phyloP scores from a whole-genome alignment of 2,329 filamentous ascomycete species.

The Phialophora verrucosa region DNA sequence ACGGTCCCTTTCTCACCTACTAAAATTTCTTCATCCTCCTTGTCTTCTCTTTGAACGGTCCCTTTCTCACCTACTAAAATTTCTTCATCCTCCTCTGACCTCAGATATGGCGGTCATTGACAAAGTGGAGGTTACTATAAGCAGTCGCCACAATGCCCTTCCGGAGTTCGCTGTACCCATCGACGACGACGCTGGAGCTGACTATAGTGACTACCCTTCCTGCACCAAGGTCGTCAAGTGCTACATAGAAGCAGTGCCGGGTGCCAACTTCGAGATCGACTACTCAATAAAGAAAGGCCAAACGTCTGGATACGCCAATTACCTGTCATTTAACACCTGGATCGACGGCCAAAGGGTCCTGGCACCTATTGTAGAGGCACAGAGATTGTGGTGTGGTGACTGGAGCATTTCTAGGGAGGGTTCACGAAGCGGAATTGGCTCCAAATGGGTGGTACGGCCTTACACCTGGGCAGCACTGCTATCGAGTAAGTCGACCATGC shows the following conservation, averaged over 20 bases:
- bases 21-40: neutral
- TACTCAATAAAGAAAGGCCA: neutral
- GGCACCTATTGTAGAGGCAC: neutral
- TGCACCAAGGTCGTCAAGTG: neutral
- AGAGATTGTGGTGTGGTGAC: neutral
- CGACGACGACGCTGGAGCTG: neutral
- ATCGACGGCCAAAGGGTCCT: slow-evolving; percentile 16
- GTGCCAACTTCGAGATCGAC: slow-evolving; percentile 10
- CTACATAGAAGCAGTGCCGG: slow-evolving; percentile 23
- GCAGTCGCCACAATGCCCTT: neutral
- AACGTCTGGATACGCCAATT: slow-evolving; percentile 10
- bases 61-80: neutral
- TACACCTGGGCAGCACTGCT: neutral
- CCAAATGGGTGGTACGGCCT: neutral
- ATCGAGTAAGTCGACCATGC: neutral
- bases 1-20: neutral
- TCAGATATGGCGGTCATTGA: slow-evolving; percentile 23
- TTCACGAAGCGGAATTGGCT: neutral
- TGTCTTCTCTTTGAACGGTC: neutral
- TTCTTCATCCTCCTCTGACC: neutral
- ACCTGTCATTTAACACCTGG: neutral
- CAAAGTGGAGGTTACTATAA: slow-evolving; percentile 20
- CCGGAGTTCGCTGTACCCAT: slow-evolving; percentile 8
- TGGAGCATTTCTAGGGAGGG: neutral
- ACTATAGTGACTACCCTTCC: neutral